Evolutionary conservation across 371 early-diverging fungal species (phyloP).

Genomic region (Cladochytrium tenue): DNA sequence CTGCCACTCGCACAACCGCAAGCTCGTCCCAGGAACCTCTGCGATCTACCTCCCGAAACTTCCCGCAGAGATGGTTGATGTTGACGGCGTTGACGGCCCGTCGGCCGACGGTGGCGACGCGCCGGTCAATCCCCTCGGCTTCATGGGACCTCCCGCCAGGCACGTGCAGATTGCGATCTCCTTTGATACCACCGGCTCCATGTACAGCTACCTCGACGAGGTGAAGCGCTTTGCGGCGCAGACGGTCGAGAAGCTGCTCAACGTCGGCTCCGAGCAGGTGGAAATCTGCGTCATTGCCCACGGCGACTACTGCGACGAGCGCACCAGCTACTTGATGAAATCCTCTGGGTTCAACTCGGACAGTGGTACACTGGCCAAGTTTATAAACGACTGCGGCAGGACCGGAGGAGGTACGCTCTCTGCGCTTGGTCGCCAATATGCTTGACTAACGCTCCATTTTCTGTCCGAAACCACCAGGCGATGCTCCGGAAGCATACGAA

Average conservation of each 20-base stretch:
- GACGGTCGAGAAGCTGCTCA: constrained; percentile 3
- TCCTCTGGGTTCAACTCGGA: background rate
- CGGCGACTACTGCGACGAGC: constrained; percentile 15
- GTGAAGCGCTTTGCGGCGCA: background rate
- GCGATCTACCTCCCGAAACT: background rate
- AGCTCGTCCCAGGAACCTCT: background rate
- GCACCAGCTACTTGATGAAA: background rate
- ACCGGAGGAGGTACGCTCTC: background rate
- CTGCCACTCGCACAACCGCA: background rate
- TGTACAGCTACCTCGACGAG: constrained; percentile 6
- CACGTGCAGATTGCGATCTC: constrained; percentile 8
- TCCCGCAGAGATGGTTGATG: background rate
- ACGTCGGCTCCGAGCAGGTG: background rate
- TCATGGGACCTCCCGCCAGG: constrained; percentile 4
- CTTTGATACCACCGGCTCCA: constrained; percentile 8
- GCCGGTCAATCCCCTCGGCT: background rate
- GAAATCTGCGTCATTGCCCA: constrained; percentile 6
- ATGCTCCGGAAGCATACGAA: background rate
- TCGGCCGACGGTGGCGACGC: background rate
- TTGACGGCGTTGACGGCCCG: background rate
- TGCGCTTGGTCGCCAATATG: background rate
- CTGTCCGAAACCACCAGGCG: background rate
- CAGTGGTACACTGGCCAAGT: background rate
- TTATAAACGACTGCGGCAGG: background rate
- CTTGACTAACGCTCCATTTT: background rate